Conservation (phyloP, 441 rosid species). For the Hura crepitans region DNA sequence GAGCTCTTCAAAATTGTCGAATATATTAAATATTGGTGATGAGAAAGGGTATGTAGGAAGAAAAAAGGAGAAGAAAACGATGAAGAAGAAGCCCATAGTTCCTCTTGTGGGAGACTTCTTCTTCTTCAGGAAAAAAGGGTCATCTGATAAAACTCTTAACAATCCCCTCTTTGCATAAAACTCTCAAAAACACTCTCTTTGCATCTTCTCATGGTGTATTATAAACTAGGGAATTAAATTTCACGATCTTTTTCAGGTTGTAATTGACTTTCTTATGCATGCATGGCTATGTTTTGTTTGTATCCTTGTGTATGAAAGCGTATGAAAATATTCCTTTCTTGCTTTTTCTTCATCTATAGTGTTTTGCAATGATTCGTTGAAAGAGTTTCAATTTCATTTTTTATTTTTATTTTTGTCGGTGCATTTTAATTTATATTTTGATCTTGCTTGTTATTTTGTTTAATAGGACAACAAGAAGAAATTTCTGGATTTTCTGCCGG, state of each 20-base stretch:
- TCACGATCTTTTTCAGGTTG: neutral
- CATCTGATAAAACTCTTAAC: constrained; percentile 25
- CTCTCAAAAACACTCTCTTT: constrained; percentile 32
- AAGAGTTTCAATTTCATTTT: too few species aligned
- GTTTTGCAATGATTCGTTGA: too few species aligned
- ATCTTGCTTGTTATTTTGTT: too few species aligned
- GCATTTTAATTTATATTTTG: too few species aligned
- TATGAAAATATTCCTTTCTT: neutral
- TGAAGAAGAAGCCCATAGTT: constrained; percentile 82
- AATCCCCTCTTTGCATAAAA: constrained; percentile 38
- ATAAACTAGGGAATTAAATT: constrained; percentile 14
- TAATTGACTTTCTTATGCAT: too few species aligned
- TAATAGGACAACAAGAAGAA: too few species aligned
- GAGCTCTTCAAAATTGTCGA: constrained; percentile 46
- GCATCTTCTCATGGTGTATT: constrained; percentile 36
- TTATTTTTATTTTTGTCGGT: too few species aligned
- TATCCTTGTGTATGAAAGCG: neutral
- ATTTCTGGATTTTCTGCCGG: too few species aligned
- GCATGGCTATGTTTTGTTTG: neutral
- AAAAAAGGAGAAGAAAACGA: constrained; percentile 32
- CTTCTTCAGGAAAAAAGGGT: constrained; percentile 51
- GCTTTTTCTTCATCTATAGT: neutral
- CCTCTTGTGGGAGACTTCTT: constrained; percentile 69
- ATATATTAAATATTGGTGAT: constrained; percentile 51
- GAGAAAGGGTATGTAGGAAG: constrained; percentile 29